phyloP scores from a whole-genome alignment of 2,329 filamentous ascomycete species.

The Trichoderma harzianum region DNA sequence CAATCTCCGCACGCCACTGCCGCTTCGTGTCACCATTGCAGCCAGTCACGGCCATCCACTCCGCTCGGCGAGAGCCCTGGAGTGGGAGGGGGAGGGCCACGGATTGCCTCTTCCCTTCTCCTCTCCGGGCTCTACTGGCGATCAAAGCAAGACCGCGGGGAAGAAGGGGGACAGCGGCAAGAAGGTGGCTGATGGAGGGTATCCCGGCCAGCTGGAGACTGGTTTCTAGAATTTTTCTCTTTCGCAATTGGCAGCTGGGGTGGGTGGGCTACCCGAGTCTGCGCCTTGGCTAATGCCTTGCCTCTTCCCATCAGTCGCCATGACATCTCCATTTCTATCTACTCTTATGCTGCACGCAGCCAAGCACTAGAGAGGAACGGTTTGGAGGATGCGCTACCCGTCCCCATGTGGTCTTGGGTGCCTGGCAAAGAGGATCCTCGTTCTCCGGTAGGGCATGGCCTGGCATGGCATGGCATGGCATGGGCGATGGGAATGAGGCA shows the following conservation, averaged over 20 bases:
- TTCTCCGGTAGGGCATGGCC: neutral
- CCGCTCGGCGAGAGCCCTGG: neutral
- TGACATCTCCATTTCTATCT: neutral
- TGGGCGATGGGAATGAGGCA: neutral
- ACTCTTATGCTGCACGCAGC: neutral
- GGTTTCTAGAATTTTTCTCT: conserved; percentile 17
- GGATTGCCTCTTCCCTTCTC: neutral
- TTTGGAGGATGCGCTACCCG: conserved; percentile 1
- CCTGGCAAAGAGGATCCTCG: conserved; percentile 8
- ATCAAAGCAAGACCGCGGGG: neutral
- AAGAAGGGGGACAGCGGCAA: neutral
- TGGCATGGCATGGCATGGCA: neutral
- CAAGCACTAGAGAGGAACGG: neutral
- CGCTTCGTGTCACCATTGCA: conserved; percentile 18
- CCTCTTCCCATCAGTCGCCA: neutral
- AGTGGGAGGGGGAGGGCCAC: neutral
- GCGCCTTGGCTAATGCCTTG: neutral
- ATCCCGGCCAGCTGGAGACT: neutral
- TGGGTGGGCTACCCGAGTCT: neutral
- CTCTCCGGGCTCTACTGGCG: conserved; percentile 1
- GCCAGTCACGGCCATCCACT: conserved; percentile 16
- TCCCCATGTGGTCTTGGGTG: neutral
- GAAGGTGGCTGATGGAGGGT: neutral
- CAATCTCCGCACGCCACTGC: conserved; percentile 17
- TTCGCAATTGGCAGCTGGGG: neutral